Conservation (phyloP, 306 rosid genomes). For the Dryas drummondii region DNA sequence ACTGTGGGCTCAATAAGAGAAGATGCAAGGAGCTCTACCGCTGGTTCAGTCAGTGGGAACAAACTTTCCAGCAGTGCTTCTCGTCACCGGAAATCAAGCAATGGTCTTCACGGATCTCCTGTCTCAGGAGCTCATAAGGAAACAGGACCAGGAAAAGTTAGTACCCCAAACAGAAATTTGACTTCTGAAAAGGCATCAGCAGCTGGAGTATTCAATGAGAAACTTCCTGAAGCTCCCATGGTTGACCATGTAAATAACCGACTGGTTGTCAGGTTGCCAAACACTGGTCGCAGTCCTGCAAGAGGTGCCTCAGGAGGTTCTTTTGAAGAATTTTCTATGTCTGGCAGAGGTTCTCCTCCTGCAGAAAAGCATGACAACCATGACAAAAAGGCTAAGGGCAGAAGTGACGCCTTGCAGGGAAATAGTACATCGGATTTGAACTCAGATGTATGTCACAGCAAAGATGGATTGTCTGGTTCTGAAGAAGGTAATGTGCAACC, state of each 20-base stretch:
- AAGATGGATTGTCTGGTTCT: conserved; percentile 50
- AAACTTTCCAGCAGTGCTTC: conserved; percentile 65
- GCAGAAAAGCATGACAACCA: conserved; percentile 59
- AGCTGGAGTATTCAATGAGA: conserved; percentile 28
- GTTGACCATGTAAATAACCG: conserved; percentile 53
- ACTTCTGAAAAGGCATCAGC: conserved; percentile 43
- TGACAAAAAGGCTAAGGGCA: conserved; percentile 49
- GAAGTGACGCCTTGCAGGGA: conserved; percentile 40
- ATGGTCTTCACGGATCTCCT: conserved; percentile 49
- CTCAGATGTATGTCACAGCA: conserved; percentile 51
- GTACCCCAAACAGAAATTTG: conserved; percentile 37
- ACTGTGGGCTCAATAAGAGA: conserved; percentile 59
- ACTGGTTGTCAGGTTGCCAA: conserved; percentile 68
- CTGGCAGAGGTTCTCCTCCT: conserved; percentile 59
- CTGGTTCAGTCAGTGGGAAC: conserved; percentile 54
- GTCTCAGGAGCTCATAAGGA: conserved; percentile 54
- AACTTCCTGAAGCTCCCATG: conserved; percentile 41
- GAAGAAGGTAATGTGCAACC: conserved; percentile 58
- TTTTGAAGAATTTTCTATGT: conserved; percentile 49
- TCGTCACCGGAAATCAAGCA: conserved; percentile 57
- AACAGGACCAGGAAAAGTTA: conserved; percentile 50
- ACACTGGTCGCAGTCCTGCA: conserved; percentile 58
- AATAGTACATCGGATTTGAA: conserved; percentile 45
- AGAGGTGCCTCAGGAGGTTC: conserved; percentile 51
- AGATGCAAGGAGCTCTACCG: conserved; percentile 75